Conservation (phyloP, 345 rosid genomes). For the Brassica napus region DNA sequence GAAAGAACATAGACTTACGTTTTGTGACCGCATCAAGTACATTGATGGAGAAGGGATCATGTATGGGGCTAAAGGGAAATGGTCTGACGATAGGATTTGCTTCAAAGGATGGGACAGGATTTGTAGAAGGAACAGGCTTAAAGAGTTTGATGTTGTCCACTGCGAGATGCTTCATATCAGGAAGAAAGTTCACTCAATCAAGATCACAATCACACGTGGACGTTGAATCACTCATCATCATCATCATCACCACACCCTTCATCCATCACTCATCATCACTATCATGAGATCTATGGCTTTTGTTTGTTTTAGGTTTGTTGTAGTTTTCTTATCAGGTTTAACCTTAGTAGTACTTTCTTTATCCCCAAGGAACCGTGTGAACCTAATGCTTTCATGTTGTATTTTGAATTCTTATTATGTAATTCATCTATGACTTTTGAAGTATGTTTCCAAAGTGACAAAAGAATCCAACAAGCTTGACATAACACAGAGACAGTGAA, state of each 20-base stretch:
- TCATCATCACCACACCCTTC: background rate
- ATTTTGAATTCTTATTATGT: background rate
- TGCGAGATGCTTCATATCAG: constrained; percentile 21
- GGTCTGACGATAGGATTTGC: constrained; percentile 5
- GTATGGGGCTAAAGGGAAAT: background rate
- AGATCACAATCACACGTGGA: background rate
- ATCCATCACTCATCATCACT: no score
- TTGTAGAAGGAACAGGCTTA: constrained; percentile 31
- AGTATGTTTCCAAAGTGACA: no score
- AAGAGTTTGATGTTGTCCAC: background rate
- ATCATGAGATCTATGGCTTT: background rate
- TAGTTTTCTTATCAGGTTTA: background rate
- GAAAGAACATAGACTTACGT: background rate
- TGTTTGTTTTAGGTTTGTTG: background rate
- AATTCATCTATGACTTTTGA: no score
- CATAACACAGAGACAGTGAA: background rate
- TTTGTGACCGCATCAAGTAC: background rate
- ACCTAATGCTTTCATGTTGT: no score
- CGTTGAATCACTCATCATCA: background rate
- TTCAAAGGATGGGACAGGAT: constrained; percentile 34
- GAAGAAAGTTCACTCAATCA: background rate
- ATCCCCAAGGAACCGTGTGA: no score
- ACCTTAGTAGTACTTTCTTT: background rate
- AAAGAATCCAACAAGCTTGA: background rate
- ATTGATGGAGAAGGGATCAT: constrained; percentile 21